Evolutionary conservation across 495 filamentous ascomycete species (phyloP).

Genomic region (Endocarpon pusillum): DNA sequence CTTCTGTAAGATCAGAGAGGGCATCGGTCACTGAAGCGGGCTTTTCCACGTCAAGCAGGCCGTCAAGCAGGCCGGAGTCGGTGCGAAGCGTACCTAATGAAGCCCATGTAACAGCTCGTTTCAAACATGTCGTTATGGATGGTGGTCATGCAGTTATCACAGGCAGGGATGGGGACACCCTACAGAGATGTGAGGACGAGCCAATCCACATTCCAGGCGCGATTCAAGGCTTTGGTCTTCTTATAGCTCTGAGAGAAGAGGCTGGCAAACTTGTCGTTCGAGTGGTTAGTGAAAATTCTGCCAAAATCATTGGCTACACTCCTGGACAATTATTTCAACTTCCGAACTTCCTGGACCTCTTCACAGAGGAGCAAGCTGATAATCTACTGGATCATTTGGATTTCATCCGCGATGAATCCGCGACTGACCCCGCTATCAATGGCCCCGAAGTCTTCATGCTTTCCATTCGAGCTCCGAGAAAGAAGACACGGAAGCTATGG

Average conservation of each 20-base stretch:
- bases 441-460: conserved; percentile 81
- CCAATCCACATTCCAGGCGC: conserved; percentile 86
- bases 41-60: conserved; percentile 7
- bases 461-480: conserved; percentile 38
- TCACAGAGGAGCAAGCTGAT: conserved; percentile 68
- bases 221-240: conserved; percentile 68
- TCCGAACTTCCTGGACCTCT: conserved; percentile 59
- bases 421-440: conserved; percentile 45
- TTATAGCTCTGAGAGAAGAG: conserved; percentile 63
- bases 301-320: conserved; percentile 57
- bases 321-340: conserved; percentile 63
- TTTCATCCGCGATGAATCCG: conserved; percentile 65
- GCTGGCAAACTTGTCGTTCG: conserved; percentile 55
- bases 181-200: conserved; percentile 69
- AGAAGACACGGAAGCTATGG: conserved; percentile 54
- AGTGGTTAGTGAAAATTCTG: conserved; percentile 76
- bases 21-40: conserved; percentile 2
- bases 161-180: conserved; percentile 47
- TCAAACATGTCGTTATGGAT: conserved; percentile 63
- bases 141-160: conserved; percentile 77
- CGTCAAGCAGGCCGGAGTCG: conserved; percentile 6
- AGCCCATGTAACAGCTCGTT: conserved; percentile 46
- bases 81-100: conserved; percentile 14
- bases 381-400: conserved; percentile 73
- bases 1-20: conserved; percentile 1